Evolutionary conservation across 2,329 filamentous ascomycete genomes (phyloP), one percentile per base, ranked within the genome.

Genomic region (Dichotomopilus funicola): DNA sequence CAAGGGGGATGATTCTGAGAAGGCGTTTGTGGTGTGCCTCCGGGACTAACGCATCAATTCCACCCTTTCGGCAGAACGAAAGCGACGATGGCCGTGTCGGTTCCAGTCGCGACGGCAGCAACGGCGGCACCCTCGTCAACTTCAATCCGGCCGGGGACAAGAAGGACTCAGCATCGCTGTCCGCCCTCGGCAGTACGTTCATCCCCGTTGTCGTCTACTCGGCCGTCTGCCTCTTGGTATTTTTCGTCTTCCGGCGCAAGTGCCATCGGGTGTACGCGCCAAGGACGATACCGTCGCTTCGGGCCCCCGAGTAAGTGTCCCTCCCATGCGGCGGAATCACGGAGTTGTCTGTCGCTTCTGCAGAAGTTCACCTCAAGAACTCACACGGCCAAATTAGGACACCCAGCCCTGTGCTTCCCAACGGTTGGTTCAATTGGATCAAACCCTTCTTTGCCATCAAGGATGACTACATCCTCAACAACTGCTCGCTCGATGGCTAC

Each of bases 401-500:
- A 63, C 79, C 82, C 38, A 80, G 78, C 49, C 79, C 79, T 1
- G 67, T 72, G 12, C 74, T 83, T 1, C 78, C 81, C 2, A 72
- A 67, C n/a, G 82, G 83, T 44, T 69, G 80, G 50, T 76, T 85
- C 65, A 76, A 78, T 63, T 88, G 85, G 85, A 71, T 88, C 59
- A 70, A 70, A 42, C 73, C 78, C 8, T 84, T 88, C 70, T 81
- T 80, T 72, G 80, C 79, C 63, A 71, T 83, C 47, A 76, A 79
- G 5, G 91, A 96, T 70, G 84, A 83, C 57, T 94, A 89, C 64
- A 80, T 91, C 33, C 80, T 96, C 42, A 87, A 91, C 63, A 89
- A 95, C 71, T 88, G 91, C 69, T 91, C 89, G 2, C 80, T 97
- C 60, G 92, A 97, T 69, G 85, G 87, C 36, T 97, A 91, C 68